A percentile compares a stretch with the other conserved stretches of the same genome.
These are phyloP conservation scores for Heliocybe sulcata DNA, from an alignment of 1,284 basidiomycete genomes.

Conservation along the genomic window DNA sequence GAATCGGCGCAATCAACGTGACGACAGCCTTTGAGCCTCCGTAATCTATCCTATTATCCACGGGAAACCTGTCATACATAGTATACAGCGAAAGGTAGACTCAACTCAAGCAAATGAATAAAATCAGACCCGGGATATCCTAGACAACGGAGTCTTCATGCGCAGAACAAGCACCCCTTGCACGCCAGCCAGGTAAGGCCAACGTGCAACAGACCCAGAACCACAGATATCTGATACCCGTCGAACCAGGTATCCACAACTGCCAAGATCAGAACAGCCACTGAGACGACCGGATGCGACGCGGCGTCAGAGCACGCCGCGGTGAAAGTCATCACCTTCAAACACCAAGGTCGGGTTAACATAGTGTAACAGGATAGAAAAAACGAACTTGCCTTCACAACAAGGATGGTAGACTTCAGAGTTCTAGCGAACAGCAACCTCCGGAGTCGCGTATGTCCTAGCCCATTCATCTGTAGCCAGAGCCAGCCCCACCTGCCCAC, in stretches of 20 bases:
- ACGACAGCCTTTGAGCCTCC: too few species aligned
- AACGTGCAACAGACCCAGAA: conserved; percentile 32
- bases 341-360: neutral
- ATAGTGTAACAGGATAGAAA: conserved; percentile 3
- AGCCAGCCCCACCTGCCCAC: conserved; percentile 5
- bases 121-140: too few species aligned
- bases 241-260: conserved; percentile 41
- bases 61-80: too few species aligned
- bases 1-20: too few species aligned
- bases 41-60: too few species aligned
- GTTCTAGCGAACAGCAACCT: conserved; percentile 16
- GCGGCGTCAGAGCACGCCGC: conserved; percentile 22
- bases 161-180: neutral
- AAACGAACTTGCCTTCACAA: conserved; percentile 34
- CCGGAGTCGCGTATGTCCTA: conserved; percentile 5
- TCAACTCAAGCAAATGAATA: too few species aligned
- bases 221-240: conserved; percentile 24
- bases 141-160: too few species aligned
- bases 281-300: conserved; percentile 12
- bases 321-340: conserved; percentile 27
- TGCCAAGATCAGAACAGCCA: conserved; percentile 27
- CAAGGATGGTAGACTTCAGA: conserved; percentile 21
- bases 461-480: conserved; percentile 6
- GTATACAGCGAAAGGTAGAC: too few species aligned
- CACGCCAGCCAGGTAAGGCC: conserved; percentile 16